phyloP scores from a whole-genome alignment of 495 filamentous ascomycete genomes.

The Daldinia caldariorum region DNA sequence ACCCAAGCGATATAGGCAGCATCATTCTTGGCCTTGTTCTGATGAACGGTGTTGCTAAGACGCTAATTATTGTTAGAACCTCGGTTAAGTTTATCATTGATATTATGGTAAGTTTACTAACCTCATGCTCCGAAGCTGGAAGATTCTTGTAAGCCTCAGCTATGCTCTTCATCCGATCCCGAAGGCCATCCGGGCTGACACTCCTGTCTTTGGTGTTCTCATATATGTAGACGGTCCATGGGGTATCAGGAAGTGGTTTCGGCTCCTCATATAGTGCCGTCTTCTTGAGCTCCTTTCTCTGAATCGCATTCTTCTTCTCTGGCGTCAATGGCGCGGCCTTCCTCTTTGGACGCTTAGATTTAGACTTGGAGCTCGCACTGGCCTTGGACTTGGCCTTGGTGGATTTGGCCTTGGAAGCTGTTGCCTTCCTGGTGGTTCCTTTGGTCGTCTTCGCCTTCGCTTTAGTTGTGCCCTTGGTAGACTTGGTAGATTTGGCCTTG shows the following conservation, averaged over 20 bases:
- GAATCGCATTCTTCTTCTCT: conserved; percentile 36
- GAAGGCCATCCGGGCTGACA: not conserved
- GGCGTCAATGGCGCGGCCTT: conserved; percentile 33
- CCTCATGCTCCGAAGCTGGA: conserved; percentile 45
- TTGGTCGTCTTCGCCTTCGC: conserved; percentile 14
- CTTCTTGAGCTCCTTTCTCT: conserved; percentile 41
- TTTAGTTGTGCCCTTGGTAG: conserved; percentile 24
- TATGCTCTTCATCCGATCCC: conserved; percentile 12
- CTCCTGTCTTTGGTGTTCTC: conserved; percentile 21
- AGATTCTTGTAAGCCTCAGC: conserved; percentile 42
- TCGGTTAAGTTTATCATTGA: not conserved
- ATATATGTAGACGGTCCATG: conserved; percentile 40
- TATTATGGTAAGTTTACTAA: conserved; percentile 33
- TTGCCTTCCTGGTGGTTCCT: conserved; percentile 22
- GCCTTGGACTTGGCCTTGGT: conserved; percentile 25
- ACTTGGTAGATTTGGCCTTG: conserved; percentile 39
- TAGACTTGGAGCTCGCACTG: conserved; percentile 17
- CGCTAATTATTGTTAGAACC: conserved; percentile 39
- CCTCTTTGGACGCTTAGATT: conserved; percentile 17
- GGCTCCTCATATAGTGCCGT: conserved; percentile 46
- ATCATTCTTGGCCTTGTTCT: conserved; percentile 58
- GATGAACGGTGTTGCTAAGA: conserved; percentile 58
- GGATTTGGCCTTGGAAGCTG: conserved; percentile 38
- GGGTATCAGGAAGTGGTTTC: not conserved
- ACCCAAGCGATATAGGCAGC: conserved; percentile 68